A percentile compares a stretch with the other conserved stretches of the same genome.
phyloP scores from a whole-genome alignment of 139 green algal genomes.

The Picochlorum sp. region DNA sequence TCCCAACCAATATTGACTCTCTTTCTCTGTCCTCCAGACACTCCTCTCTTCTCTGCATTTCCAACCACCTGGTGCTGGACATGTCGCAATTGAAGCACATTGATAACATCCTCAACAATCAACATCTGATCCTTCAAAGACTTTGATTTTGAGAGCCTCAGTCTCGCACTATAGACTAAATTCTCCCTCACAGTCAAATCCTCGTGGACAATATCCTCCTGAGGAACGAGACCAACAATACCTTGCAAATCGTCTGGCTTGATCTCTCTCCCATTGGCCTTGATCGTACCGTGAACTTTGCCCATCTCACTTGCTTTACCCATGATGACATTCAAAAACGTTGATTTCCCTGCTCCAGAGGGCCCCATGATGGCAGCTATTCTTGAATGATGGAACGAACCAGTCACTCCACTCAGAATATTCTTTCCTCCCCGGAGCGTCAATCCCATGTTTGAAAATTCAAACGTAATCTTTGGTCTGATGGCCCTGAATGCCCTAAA shows the following conservation, averaged over 20 bases:
- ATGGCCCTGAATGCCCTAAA: conserved; percentile 33
- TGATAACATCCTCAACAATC: conserved; percentile 30
- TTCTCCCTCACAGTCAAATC: conserved; percentile 60
- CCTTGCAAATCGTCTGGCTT: conserved; percentile 15
- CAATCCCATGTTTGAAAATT: conserved; percentile 30
- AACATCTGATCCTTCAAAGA: conserved; percentile 10
- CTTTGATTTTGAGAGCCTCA: conserved; percentile 38
- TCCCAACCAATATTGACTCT: conserved; percentile 71
- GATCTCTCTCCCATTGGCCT: conserved; percentile 39
- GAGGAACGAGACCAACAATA: conserved; percentile 44
- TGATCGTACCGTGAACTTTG: conserved; percentile 16
- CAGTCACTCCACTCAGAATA: conserved; percentile 23
- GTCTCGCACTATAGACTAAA: conserved; percentile 51
- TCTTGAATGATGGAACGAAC: conserved; percentile 30
- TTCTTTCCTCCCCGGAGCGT: conserved; percentile 24
- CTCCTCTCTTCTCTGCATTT: conserved; percentile 38
- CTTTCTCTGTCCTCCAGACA: conserved; percentile 74
- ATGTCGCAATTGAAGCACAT: conserved; percentile 21
- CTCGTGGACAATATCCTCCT: conserved; percentile 53
- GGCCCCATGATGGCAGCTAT: conserved; percentile 40
- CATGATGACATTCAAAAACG: conserved; percentile 37
- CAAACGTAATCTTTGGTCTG: conserved; percentile 25
- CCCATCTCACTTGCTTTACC: conserved; percentile 23
- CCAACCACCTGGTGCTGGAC: conserved; percentile 50
- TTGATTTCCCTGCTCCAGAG: conserved; percentile 39